A percentile compares a stretch with the other conserved stretches of the same genome.
Conservation (phyloP, 1,284 basidiomycete species). For the Fomitiporia mediterranea region DNA sequence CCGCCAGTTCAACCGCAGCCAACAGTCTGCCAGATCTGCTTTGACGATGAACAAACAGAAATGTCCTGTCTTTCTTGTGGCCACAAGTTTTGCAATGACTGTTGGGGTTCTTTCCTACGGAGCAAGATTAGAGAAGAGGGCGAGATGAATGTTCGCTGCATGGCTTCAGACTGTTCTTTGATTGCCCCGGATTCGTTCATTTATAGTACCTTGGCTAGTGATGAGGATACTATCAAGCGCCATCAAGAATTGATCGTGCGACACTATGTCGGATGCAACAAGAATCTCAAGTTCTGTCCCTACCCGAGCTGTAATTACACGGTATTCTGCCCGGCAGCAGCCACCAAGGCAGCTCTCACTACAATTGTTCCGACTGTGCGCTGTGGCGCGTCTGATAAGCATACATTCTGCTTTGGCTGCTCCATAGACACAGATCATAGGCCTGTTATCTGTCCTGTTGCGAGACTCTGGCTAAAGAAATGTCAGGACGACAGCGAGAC, state of each 20-base stretch:
- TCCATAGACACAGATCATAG: slow-evolving; percentile 83
- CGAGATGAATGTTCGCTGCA: slow-evolving; percentile 87
- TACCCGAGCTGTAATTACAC: slow-evolving; percentile 83
- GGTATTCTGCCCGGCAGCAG: slow-evolving; percentile 77
- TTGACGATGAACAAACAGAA: slow-evolving; percentile 66
- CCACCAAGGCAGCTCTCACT: slow-evolving; percentile 69
- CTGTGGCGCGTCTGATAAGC: slow-evolving; percentile 62
- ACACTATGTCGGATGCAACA: slow-evolving; percentile 85
- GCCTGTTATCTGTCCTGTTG: slow-evolving; percentile 85
- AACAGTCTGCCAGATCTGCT: slow-evolving; percentile 90
- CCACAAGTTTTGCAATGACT: slow-evolving; percentile 81
- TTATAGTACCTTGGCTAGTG: slow-evolving; percentile 40
- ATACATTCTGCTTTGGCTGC: slow-evolving; percentile 92
- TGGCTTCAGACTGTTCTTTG: slow-evolving; percentile 85
- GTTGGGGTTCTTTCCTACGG: slow-evolving; percentile 82
- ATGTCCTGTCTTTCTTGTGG: slow-evolving; percentile 69
- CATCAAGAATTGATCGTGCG: slow-evolving; percentile 87
- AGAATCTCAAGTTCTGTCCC: slow-evolving; percentile 89
- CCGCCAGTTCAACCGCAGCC: slow-evolving; percentile 34
- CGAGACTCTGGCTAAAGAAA: slow-evolving; percentile 95
- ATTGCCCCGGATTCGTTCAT: slow-evolving; percentile 69
- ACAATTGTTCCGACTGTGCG: slow-evolving; percentile 86
- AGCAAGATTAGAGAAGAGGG: slow-evolving; percentile 90
- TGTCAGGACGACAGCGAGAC: slow-evolving; percentile 98
- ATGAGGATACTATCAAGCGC: slow-evolving; percentile 49